Conservation (phyloP, 768 basidiomycete genomes). For the Suillus alpinus region DNA sequence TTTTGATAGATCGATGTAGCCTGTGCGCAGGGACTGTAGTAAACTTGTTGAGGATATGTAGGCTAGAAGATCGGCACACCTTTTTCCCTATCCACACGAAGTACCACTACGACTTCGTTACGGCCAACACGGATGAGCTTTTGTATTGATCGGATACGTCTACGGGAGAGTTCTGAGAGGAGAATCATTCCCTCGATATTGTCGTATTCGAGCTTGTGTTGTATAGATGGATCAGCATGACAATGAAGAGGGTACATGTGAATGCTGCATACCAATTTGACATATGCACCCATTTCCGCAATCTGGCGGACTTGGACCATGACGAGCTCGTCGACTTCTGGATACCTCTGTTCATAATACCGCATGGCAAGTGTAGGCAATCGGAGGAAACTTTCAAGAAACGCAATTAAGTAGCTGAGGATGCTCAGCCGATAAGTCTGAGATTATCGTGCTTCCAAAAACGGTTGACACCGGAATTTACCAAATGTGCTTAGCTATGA, state of each 20-base stretch:
- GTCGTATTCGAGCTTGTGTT: conserved; percentile 88
- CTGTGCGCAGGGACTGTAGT: conserved; percentile 37
- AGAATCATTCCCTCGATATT: conserved; percentile 99
- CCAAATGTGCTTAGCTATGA: no score
- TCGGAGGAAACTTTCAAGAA: not conserved
- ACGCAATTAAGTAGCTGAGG: not conserved
- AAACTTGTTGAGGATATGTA: not conserved
- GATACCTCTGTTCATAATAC: conserved; percentile 91
- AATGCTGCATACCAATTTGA: conserved; percentile 75
- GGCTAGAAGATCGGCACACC: conserved; percentile 45
- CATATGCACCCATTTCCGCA: conserved; percentile 99
- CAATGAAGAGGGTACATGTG: not conserved
- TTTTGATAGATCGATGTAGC: conserved; percentile 99
- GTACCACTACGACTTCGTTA: conserved; percentile 97
- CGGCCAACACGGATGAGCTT: conserved; percentile 96
- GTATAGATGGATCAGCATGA: not conserved
- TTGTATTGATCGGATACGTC: conserved; percentile 96
- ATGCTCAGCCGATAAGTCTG: not conserved
- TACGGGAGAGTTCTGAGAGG: conserved; percentile 93
- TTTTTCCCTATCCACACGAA: conserved; percentile 98
- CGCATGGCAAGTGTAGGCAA: conserved; percentile 51
- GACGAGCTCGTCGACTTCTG: conserved; percentile 96
- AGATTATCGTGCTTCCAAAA: not conserved
- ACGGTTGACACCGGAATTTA: no score
- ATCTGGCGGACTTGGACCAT: conserved; percentile 99